Evolutionary conservation across 768 basidiomycete species (phyloP), one percentile per base, ranked within the genome.

Genomic region (Galerina sulciceps): DNA sequence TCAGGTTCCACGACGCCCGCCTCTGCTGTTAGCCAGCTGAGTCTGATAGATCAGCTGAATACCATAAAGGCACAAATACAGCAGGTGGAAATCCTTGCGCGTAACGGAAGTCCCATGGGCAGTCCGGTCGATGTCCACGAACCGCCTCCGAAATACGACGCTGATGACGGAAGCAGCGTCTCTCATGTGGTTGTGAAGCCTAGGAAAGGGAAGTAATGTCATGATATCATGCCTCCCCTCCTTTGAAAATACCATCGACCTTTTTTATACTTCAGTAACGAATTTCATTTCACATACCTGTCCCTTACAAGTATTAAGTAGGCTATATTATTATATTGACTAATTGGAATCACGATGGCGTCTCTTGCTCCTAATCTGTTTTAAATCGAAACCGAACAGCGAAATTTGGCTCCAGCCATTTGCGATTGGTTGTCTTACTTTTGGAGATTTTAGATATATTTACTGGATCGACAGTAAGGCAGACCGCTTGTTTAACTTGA

Each of bases 121-220:
- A 4, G 15, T 46, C 6, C 22, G 22, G 38, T 26, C 4, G 45
- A 53, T 15, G 11, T 44, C 37, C 41, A 23, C 35, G 58, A 59
- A 37, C 58, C 58, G 13, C 58, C 58, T 6, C 58, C 58, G 1
- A 45, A 49, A 20, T 59, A 59, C 36, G 58, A 48, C 17, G 58
- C 52, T 6, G 53, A 26, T 53, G 3, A 47, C 20, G 45, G 34
- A 18, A 15, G 40, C 40, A 11, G 35, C 3, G 50, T 6, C 20
- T 37, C 26, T 31, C 26, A 31, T 5, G 26, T 37, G 13, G 18
- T 40, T 14, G 17, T 34, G 20, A 37, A 40, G 5, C 17, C n/a
- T 50, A 35, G 13, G 10, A 10, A 35, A 50, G 18, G 36, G 5
- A 36, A 18, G 31, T 17, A 18, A 42, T 11, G n/a, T 42, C 14